These are phyloP conservation scores for Avena insularis DNA, from an alignment of 176 grass and related monocot species.

Conservation along the genomic window DNA sequence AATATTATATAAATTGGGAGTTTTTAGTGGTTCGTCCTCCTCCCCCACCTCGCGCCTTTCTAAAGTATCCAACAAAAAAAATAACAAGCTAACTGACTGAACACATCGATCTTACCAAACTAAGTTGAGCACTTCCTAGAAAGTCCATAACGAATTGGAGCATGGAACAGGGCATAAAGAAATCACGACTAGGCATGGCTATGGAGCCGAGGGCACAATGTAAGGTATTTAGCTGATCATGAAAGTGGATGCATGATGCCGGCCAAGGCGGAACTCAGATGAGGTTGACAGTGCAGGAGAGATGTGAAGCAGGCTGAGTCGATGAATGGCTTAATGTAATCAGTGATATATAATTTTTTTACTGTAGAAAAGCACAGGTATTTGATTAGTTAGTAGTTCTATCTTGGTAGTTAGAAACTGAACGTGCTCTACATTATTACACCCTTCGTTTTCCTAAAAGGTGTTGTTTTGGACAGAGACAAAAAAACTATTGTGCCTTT, in stretches of 20 bases:
- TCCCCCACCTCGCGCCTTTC: not conserved
- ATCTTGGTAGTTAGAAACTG: not conserved
- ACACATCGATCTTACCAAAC: not conserved
- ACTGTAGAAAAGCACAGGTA: not conserved
- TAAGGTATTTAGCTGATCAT: not conserved
- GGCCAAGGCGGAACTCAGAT: not conserved
- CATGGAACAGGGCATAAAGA: not conserved
- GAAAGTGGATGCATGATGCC: not conserved
- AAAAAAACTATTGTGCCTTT: not conserved
- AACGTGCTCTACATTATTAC: not conserved
- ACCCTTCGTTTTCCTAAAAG: not conserved
- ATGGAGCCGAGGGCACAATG: not conserved
- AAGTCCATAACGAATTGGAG: not conserved
- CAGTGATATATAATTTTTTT: not conserved
- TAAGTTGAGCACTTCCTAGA: not conserved
- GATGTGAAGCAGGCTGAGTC: conserved; percentile 1
- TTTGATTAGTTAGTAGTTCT: not conserved
- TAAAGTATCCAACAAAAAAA: not conserved
- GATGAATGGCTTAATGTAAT: not conserved
- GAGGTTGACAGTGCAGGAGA: not conserved
- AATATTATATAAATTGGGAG: not conserved
- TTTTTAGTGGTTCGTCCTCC: not conserved
- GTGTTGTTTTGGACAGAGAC: conserved; percentile 1
- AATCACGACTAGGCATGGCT: not conserved
- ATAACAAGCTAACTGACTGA: conserved; percentile 1